Percentiles rank a stretch among this genome's conserved stretches.
Conservation (phyloP, 2,329 filamentous ascomycete genomes). For the Nothopassalora personata region DNA sequence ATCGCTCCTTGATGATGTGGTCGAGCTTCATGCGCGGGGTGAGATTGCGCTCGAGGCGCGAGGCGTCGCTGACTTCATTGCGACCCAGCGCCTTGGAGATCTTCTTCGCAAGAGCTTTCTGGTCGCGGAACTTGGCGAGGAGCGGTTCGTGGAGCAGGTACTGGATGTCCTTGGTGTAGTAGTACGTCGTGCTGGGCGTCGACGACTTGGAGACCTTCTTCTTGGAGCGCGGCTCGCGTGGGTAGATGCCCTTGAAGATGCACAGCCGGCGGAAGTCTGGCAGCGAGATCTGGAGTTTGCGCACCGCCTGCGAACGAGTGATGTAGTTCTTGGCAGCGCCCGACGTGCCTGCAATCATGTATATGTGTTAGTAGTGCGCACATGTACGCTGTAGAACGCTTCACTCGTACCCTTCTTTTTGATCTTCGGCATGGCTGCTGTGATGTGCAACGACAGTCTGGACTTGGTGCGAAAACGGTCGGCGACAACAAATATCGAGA, state of each 20-base stretch:
- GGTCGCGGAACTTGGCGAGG: constrained; percentile 89
- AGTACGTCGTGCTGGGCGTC: constrained; percentile 87
- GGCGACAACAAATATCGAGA: constrained; percentile 7
- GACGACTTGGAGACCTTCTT: constrained; percentile 93
- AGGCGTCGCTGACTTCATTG: constrained; percentile 83
- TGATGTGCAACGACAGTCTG: constrained; percentile 3
- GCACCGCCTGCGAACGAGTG: constrained; percentile 91
- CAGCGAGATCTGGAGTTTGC: constrained; percentile 94
- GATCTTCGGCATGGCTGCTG: constrained; percentile 59
- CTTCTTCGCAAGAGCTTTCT: constrained; percentile 96
- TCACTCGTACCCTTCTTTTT: constrained; percentile 74
- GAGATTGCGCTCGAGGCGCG: constrained; percentile 83
- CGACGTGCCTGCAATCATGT: constrained; percentile 58
- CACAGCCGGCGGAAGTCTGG: constrained; percentile 97
- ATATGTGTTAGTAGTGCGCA: constrained; percentile 11
- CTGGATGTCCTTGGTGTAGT: constrained; percentile 91
- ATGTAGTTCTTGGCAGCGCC: constrained; percentile 98
- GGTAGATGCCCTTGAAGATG: constrained; percentile 99
- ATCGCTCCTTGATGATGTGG: constrained; percentile 95
- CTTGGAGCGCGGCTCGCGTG: constrained; percentile 90
- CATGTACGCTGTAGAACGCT: background rate
- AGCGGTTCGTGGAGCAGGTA: constrained; percentile 96
- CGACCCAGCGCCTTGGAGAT: constrained; percentile 87
- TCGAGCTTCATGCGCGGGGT: constrained; percentile 87
- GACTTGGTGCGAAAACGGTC: background rate